Base-by-base conservation (phyloP, 257 asterid genomes). In the Solanum ossicruentum region DNA sequence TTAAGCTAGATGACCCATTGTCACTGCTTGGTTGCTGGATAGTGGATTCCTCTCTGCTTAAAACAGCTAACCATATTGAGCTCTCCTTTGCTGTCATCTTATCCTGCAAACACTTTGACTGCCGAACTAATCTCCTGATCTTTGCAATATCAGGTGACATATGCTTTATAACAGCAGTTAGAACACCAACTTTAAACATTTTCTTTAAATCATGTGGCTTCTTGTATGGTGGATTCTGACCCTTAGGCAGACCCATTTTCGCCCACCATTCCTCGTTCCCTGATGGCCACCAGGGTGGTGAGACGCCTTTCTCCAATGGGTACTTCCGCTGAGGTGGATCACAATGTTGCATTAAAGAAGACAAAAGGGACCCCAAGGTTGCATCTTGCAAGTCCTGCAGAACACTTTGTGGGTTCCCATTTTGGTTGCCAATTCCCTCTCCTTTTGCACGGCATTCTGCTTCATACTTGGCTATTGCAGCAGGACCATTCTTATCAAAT, bases 51-150 rank as follows among this genome's bases (percentile, higher is more conserved):
- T 93, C 97, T 87, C 90, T 85, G 87, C 89, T 90, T 88, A 94
- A 85, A 78, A 92, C 95, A 49, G 92, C 89, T 83, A 93, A 87
- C 98, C 98, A 94, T 61, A 92, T 93, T 23, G 91, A 87, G 88
- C 93, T 94, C 85, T 94, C 98, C 87, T 95, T 93, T 4, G 97
- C 97, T 45, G 98, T 93, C 98, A 94, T 94, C 89, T 93, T 94
- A 88, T 94, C 97, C 87, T 94, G 98, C 45, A 94, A 93, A 84
- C 96, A 94, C 89, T 94, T 94, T 0, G 98, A 93, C 86, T 89
- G 91, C 84, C 94, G 83, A 36, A 94, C 89, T 11, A 90, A 86
- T 84, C 89, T 89, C 93, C 91, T 91, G 55, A 93, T 90, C 86
- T 91, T 94, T 7, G 95, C 94, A 82, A 94, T 85, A 87, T 94